Percentiles rank a stretch among this genome's conserved stretches.
Evolutionary conservation across 2,329 filamentous ascomycete species (phyloP).

Genomic region (Alternaria tenuissima): DNA sequence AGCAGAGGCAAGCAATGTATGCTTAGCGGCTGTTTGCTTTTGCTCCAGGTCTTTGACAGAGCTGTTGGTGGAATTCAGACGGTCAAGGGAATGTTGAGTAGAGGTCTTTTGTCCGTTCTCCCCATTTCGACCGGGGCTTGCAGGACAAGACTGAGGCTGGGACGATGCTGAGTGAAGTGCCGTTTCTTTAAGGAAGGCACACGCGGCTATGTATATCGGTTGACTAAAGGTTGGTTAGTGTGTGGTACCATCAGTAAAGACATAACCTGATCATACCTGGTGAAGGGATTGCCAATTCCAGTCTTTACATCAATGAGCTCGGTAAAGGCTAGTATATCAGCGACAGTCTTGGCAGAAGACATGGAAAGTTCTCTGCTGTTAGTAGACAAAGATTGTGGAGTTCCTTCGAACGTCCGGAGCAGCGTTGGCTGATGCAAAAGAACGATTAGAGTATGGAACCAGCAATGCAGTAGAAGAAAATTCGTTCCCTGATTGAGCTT

Average conservation of each 20-base stretch:
- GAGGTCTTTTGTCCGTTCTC: constrained; percentile 11
- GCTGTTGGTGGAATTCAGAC: constrained; percentile 17
- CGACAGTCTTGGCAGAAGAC: constrained; percentile 91
- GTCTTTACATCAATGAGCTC: constrained; percentile 86
- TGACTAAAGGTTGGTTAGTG: constrained; percentile 62
- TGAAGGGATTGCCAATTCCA: constrained; percentile 87
- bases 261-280: constrained; percentile 51
- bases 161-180: constrained; percentile 72
- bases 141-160: constrained; percentile 68
- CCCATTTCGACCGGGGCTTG: constrained; percentile 24
- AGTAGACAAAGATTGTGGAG: constrained; percentile 75
- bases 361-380: constrained; percentile 84
- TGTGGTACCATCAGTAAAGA: neutral
- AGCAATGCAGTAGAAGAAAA: constrained; percentile 86
- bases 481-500: constrained; percentile 83
- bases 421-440: constrained; percentile 85
- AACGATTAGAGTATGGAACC: constrained; percentile 88
- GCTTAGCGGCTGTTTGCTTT: constrained; percentile 63
- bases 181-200: constrained; percentile 86
- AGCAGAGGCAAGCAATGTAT: constrained; percentile 79
- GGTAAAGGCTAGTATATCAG: constrained; percentile 85
- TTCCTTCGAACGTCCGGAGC: constrained; percentile 76
- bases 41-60: constrained; percentile 45
- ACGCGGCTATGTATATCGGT: constrained; percentile 90
- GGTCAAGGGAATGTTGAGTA: constrained; percentile 10